Evolutionary conservation across 306 rosid genomes (phyloP), one percentile per base, ranked within the genome.

Genomic region (Prosopis cineraria): DNA sequence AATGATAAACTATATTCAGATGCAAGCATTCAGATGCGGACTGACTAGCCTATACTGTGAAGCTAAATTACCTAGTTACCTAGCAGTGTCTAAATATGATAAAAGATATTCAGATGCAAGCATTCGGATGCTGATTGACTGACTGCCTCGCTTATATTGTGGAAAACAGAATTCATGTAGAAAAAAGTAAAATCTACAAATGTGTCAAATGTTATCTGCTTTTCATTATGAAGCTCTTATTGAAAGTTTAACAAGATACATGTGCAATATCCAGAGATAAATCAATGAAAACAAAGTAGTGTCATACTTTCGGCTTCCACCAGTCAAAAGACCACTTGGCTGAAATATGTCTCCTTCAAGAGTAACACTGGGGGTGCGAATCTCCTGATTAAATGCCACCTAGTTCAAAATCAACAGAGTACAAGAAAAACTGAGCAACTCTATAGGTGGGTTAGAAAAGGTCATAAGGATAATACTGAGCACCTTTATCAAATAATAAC

Each of bases 331-430:
- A 77, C 99, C 99, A 82, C 98, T 91, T 64, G 99, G 97, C 86
- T 88, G 93, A 87, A 91, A 95, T 85, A 91, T 89, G 82, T 95
- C 99, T 65, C 99, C 99, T 89, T 95, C 99, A 85, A 91, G 93
- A 59, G 99, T 95, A 80, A 95, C 99, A 86, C 98, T 95, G 30
- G 89, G 95, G 70, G 91, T 87, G 69, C 76, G 85, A 81, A 87
- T 80, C 40, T 89, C 91, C 83, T 81, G 83, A 83, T 82, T 89
- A 79, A 95, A 95, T 79, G 98, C 93, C 39, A 95, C 97, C 98
- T 95, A 83, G 70, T 64, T 72, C 80, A 70, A 74, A 76, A 72
- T 60, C 80, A 81, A 77, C 56, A 78, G 66, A 83, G 68, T 53
- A 41, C 70, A 68, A 62, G 27, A 11, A 45, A 71, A 47, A 66